phyloP scores from a whole-genome alignment of 495 filamentous ascomycete species.

The Amphirosellinia nigrospora region DNA sequence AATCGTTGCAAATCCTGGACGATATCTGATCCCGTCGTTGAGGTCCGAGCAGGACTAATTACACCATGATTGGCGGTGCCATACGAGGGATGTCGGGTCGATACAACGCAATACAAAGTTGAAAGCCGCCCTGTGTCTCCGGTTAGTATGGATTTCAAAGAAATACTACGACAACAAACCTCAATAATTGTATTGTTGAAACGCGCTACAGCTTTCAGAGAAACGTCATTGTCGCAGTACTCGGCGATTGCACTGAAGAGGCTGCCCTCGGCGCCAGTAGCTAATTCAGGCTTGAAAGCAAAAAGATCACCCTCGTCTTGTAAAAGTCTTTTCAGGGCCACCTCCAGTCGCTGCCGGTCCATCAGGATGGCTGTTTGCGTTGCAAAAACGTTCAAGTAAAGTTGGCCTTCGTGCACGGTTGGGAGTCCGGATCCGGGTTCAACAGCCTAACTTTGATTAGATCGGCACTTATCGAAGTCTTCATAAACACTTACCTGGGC shows the following conservation, averaged over 20 bases:
- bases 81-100: slow-evolving; percentile 32
- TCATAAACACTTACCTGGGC: slow-evolving; percentile 34
- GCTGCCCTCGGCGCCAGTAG: slow-evolving; percentile 39
- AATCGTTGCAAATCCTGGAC: slow-evolving; percentile 34
- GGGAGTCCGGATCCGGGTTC: slow-evolving; percentile 34
- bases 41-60: slow-evolving; percentile 21
- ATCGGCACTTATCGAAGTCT: not conserved
- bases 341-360: slow-evolving; percentile 44
- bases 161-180: slow-evolving; percentile 42
- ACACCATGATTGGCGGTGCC: not conserved
- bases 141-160: slow-evolving; percentile 24
- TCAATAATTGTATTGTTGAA: slow-evolving; percentile 55
- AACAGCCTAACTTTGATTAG: slow-evolving; percentile 27
- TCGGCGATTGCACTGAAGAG: slow-evolving; percentile 55
- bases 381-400: slow-evolving; percentile 51
- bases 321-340: slow-evolving; percentile 54
- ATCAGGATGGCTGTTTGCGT: slow-evolving; percentile 30
- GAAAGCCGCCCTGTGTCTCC: slow-evolving; percentile 31
- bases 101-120: slow-evolving; percentile 35
- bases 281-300: slow-evolving; percentile 51
- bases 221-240: slow-evolving; percentile 57
- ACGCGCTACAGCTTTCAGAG: slow-evolving; percentile 41
- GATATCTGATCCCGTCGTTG: slow-evolving; percentile 28
- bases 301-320: slow-evolving; percentile 61
- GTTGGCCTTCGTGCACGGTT: slow-evolving; percentile 57